phyloP scores from a whole-genome alignment of 768 basidiomycete genomes.

The Dendrothele bispora region DNA sequence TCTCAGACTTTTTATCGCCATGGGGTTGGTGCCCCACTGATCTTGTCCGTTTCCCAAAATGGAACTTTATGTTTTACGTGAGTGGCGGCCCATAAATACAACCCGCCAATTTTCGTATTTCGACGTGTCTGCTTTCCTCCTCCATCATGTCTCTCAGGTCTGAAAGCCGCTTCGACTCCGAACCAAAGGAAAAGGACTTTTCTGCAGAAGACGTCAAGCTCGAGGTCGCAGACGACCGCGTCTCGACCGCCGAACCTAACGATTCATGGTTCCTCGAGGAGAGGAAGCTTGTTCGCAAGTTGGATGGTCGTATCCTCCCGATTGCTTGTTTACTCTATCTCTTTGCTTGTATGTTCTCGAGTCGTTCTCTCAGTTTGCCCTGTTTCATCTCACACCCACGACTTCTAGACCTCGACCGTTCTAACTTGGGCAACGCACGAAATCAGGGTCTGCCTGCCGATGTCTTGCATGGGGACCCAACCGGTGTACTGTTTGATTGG shows the following conservation, averaged over 20 bases:
- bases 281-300: conserved; percentile 55
- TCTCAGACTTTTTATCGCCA: too few relatives aligned
- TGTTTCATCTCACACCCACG: neutral
- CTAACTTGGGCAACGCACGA: conserved; percentile 79
- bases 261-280: conserved; percentile 35
- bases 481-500: conserved; percentile 75
- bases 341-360: conserved; percentile 61
- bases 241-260: neutral
- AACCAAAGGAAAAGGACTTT: neutral
- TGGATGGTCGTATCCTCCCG: conserved; percentile 68
- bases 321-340: conserved; percentile 74
- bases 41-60: too few relatives aligned
- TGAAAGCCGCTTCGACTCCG: neutral
- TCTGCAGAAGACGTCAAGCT: conserved; percentile 4
- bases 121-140: too few relatives aligned
- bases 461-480: conserved; percentile 64
- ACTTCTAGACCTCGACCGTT: conserved; percentile 64
- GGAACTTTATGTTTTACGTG: too few relatives aligned
- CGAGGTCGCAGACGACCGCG: conserved; percentile 1
- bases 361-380: neutral
- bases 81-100: too few relatives aligned
- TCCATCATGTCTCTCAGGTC: neutral
- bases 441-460: conserved; percentile 70
- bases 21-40: too few relatives aligned
- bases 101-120: too few relatives aligned